Evolutionary conservation across 2,329 filamentous ascomycete genomes (phyloP).

Genomic region (Alternaria postmessia): DNA sequence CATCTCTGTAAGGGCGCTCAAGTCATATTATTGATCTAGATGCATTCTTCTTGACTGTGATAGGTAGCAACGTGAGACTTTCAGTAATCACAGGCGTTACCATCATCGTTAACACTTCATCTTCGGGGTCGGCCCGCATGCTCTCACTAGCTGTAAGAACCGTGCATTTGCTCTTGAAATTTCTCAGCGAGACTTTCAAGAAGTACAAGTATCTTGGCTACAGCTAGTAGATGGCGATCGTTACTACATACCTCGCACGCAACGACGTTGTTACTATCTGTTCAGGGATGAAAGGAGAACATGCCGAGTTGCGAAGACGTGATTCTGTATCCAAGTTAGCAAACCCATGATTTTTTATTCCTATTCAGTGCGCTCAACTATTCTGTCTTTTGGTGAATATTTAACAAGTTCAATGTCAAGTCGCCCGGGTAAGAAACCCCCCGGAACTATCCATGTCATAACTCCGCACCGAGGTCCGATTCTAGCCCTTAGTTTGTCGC

Average conservation of each 20-base stretch:
- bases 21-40: neutral
- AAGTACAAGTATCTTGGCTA: neutral
- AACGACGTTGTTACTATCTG: neutral
- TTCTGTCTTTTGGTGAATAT: neutral
- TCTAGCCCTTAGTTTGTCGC: neutral
- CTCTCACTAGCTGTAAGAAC: neutral
- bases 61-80: conserved; percentile 22
- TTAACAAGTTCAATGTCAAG: neutral
- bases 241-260: neutral
- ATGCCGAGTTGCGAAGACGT: neutral
- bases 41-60: conserved; percentile 22
- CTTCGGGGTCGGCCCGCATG: conserved; percentile 15
- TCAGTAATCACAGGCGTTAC: conserved; percentile 32
- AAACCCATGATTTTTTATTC: too few relatives aligned
- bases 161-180: neutral
- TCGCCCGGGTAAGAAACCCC: neutral
- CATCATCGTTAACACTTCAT: conserved; percentile 15
- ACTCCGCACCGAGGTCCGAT: neutral
- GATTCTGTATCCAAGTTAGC: neutral
- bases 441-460: neutral
- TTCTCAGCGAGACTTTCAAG: neutral
- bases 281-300: neutral
- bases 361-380: too few relatives aligned
- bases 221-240: neutral
- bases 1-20: conserved; percentile 19